These are phyloP conservation scores for Lactarius evosmus DNA, from an alignment of 768 basidiomycete genomes.

Conservation along the genomic window DNA sequence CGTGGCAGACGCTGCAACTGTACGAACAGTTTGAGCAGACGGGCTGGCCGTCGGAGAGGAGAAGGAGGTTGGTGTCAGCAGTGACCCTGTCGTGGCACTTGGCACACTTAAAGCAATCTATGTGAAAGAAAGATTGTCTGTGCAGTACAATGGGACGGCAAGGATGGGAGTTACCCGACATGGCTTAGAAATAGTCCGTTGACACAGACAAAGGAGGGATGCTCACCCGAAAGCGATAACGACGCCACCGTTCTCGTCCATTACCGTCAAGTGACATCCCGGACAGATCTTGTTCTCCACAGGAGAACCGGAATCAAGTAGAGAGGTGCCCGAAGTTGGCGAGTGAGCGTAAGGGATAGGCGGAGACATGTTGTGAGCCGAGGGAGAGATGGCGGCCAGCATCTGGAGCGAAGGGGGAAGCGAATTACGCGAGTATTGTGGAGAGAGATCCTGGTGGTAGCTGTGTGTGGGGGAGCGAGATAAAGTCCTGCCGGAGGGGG, in stretches of 20 bases:
- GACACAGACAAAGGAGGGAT: conserved; percentile 3
- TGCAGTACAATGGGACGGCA: conserved; percentile 8
- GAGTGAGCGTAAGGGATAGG: conserved; percentile 20
- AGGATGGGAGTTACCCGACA: background rate
- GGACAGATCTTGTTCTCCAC: conserved; percentile 68
- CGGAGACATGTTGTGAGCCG: conserved; percentile 18
- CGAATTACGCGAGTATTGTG: background rate
- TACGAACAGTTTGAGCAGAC: conserved; percentile 93
- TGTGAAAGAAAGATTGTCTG: conserved; percentile 92
- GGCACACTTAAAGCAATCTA: conserved; percentile 94
- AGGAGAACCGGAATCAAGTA: conserved; percentile 27
- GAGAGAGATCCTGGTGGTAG: background rate
- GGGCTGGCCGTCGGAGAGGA: conserved; percentile 96
- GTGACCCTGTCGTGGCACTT: conserved; percentile 92
- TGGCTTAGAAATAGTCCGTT: background rate
- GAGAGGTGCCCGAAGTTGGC: background rate
- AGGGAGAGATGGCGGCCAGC: conserved; percentile 20
- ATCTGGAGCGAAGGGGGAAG: conserved; percentile 3
- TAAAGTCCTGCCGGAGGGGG: background rate
- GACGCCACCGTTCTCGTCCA: conserved; percentile 76
- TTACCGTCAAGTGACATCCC: conserved; percentile 77
- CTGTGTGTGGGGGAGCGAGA: background rate
- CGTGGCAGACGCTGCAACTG: conserved; percentile 91
- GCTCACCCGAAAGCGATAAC: conserved; percentile 92
- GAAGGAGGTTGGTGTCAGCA: conserved; percentile 94